phyloP scores from a whole-genome alignment of 768 basidiomycete genomes.

The Termitomyces sp. region DNA sequence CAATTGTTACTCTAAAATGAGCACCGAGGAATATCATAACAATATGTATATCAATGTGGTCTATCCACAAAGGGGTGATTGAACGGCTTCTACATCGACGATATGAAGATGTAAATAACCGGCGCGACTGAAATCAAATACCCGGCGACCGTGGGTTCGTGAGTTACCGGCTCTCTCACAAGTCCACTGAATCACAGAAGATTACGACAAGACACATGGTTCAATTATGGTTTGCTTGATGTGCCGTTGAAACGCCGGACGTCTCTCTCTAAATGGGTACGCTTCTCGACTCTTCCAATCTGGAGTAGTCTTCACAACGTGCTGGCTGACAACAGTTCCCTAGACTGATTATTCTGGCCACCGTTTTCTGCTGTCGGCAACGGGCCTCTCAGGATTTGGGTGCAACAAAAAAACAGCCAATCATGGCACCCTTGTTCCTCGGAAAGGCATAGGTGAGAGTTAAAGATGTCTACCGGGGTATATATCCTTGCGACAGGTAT shows the following conservation, averaged over 20 bases:
- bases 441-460: not conserved
- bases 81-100: not conserved
- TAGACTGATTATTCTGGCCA: not conserved
- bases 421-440: not conserved
- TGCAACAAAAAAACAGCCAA: not conserved
- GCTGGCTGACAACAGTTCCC: not conserved
- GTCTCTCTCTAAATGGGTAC: no score
- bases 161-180: not conserved
- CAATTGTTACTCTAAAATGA: not conserved
- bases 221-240: not conserved
- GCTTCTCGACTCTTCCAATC: not conserved
- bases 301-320: no score
- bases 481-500: not conserved
- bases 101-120: not conserved
- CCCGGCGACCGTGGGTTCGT: not conserved
- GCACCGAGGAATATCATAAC: not conserved
- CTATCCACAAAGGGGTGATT: not conserved
- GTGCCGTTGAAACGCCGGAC: not conserved
- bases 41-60: slow-evolving; percentile 1
- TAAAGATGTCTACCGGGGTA: not conserved
- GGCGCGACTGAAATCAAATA: not conserved
- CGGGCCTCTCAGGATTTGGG: not conserved
- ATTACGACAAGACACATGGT: not conserved
- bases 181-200: not conserved
- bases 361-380: not conserved